Conservation (phyloP, 495 filamentous ascomycete genomes). For the Daldinia loculata region DNA sequence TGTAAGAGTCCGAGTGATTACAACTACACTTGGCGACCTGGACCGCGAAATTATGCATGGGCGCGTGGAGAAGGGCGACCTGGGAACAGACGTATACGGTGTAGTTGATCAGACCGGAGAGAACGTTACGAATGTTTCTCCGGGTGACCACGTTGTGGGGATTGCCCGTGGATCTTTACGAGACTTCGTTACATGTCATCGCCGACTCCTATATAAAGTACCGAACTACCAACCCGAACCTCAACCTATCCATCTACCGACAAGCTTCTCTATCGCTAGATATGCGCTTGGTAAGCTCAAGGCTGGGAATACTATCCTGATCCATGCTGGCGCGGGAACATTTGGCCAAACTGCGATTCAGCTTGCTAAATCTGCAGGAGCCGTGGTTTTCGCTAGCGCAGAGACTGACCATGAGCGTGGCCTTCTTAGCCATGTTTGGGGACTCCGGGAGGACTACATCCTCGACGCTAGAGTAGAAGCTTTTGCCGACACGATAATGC, state of each 20-base stretch:
- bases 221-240: conserved; percentile 48
- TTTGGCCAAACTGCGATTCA: conserved; percentile 61
- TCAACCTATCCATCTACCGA: conserved; percentile 52
- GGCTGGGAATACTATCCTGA: conserved; percentile 56
- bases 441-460: conserved; percentile 55
- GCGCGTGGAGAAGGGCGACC: conserved; percentile 25
- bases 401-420: conserved; percentile 49
- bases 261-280: conserved; percentile 57
- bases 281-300: conserved; percentile 48
- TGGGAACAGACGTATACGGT: conserved; percentile 56
- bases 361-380: conserved; percentile 52
- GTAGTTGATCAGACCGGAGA: conserved; percentile 51
- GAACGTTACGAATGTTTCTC: conserved; percentile 44
- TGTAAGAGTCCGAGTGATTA: conserved; percentile 24
- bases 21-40: conserved; percentile 7
- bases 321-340: conserved; percentile 58
- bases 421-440: conserved; percentile 48
- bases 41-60: conserved; percentile 41
- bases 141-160: conserved; percentile 52
- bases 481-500: conserved; percentile 50
- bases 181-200: conserved; percentile 35
- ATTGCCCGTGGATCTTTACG: conserved; percentile 48
- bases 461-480: conserved; percentile 45
- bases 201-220: conserved; percentile 37
- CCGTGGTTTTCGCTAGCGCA: conserved; percentile 58